Evolutionary conservation across 2,329 filamentous ascomycete genomes (phyloP).

Genomic region (Tolypocladium ophioglossoides): DNA sequence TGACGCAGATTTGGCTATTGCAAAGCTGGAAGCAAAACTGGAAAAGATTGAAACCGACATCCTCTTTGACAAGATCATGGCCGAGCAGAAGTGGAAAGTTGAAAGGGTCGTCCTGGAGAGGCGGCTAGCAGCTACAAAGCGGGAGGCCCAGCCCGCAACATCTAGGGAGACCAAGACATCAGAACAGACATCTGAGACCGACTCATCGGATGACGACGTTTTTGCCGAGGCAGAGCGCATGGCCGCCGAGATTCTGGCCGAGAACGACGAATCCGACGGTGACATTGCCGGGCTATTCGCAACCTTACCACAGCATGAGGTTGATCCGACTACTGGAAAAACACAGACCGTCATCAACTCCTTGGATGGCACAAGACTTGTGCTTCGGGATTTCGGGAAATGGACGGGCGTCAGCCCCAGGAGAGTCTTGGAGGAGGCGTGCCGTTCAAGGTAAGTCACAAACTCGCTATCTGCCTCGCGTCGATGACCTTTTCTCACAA

Average conservation of each 20-base stretch:
- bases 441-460: constrained; percentile 58
- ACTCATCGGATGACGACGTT: constrained; percentile 25
- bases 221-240: constrained; percentile 47
- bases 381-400: constrained; percentile 75
- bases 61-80: constrained; percentile 58
- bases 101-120: constrained; percentile 50
- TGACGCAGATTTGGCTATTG: constrained; percentile 36
- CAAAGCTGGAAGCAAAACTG: constrained; percentile 63
- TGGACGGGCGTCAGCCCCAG: constrained; percentile 67
- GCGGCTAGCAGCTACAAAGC: constrained; percentile 43
- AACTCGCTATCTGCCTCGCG: not conserved
- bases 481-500: constrained; percentile 6
- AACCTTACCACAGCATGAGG: constrained; percentile 49
- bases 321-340: constrained; percentile 48
- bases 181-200: constrained; percentile 22
- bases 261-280: constrained; percentile 42
- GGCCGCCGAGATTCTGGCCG: constrained; percentile 46
- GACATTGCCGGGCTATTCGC: constrained; percentile 42
- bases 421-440: constrained; percentile 76
- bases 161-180: constrained; percentile 7
- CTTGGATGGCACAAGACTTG: constrained; percentile 42
- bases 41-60: constrained; percentile 68
- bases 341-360: constrained; percentile 44
- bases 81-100: constrained; percentile 54
- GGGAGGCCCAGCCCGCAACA: constrained; percentile 15